phyloP scores from a whole-genome alignment of 148 eudicot genomes.

The Euryodendron excelsum region DNA sequence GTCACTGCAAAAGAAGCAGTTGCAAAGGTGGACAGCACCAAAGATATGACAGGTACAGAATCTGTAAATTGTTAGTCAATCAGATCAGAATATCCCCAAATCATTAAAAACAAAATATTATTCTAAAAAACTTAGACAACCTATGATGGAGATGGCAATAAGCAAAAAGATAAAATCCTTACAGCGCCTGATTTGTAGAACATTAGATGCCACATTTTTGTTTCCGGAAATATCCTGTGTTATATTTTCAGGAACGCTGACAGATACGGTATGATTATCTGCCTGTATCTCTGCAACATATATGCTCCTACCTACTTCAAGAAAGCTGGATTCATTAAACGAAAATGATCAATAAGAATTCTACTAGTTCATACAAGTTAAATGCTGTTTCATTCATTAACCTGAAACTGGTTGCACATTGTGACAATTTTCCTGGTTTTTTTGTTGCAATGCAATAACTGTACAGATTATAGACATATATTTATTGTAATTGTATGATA shows the following conservation, averaged over 20 bases:
- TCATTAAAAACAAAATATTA: neutral
- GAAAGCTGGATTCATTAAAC: constrained; percentile 48
- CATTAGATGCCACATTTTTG: constrained; percentile 68
- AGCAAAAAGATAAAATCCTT: constrained; percentile 29
- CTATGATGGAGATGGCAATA: neutral
- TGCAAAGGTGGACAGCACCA: constrained; percentile 47
- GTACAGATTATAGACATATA: neutral
- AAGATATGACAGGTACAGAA: constrained; percentile 61
- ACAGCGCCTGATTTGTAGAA: constrained; percentile 80
- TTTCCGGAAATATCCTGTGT: constrained; percentile 93
- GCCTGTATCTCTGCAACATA: constrained; percentile 49
- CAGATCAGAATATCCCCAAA: constrained; percentile 2
- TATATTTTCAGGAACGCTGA: constrained; percentile 72
- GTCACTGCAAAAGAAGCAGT: constrained; percentile 71
- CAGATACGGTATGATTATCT: constrained; percentile 30
- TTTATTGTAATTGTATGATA: neutral
- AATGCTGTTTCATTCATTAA: neutral
- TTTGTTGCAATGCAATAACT: neutral
- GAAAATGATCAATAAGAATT: neutral
- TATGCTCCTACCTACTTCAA: constrained; percentile 38
- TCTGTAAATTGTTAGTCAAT: constrained; percentile 43
- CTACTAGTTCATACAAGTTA: neutral
- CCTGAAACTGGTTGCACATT: neutral
- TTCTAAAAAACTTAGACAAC: neutral
- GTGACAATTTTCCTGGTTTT: neutral